These are phyloP conservation scores for Musa balbisiana DNA, from an alignment of 202 grass and related monocot species.

Conservation along the genomic window DNA sequence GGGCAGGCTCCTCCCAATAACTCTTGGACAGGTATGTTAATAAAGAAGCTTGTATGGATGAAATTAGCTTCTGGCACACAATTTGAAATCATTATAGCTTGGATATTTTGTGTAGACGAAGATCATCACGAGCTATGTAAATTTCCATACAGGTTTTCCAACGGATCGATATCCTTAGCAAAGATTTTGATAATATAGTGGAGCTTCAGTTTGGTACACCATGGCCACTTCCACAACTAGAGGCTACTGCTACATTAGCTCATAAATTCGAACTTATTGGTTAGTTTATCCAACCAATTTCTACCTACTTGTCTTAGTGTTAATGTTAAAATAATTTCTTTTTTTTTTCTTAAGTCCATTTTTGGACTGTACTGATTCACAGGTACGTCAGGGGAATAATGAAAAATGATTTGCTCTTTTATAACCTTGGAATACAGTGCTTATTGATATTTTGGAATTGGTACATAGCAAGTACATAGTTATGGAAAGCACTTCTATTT, in stretches of 20 bases:
- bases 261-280: conserved; percentile 80
- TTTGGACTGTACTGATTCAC: neutral
- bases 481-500: neutral
- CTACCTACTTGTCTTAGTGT: neutral
- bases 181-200: conserved; percentile 84
- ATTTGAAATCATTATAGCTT: too few relatives aligned
- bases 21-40: conserved; percentile 49
- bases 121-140: neutral
- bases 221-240: conserved; percentile 58
- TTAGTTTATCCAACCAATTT: conserved; percentile 18
- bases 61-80: neutral
- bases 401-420: too few relatives aligned
- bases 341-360: neutral
- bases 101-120: neutral
- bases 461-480: neutral
- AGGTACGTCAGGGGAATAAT: neutral
- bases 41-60: neutral
- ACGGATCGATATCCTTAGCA: conserved; percentile 64
- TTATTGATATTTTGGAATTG: neutral
- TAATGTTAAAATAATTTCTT: neutral
- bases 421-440: too few relatives aligned
- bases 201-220: conserved; percentile 75
- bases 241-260: conserved; percentile 58
- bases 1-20: conserved; percentile 63
- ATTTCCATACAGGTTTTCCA: conserved; percentile 55